A percentile compares a stretch with the other conserved stretches of the same genome.
These are phyloP conservation scores for Ammopiptanthus mongolicus DNA, from an alignment of 306 rosid species.

Conservation along the genomic window DNA sequence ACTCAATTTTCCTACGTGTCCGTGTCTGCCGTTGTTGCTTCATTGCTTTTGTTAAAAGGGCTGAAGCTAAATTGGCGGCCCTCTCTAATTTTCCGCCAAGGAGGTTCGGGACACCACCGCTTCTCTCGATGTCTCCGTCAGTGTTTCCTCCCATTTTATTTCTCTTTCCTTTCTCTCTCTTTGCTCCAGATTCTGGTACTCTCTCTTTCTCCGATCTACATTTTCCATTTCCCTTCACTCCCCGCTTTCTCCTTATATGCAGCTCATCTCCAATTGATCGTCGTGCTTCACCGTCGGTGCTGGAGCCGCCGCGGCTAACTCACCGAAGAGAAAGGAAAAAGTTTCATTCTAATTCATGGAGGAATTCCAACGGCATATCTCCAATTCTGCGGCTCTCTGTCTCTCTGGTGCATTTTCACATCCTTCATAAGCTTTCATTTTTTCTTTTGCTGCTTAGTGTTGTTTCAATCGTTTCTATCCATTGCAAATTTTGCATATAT, in stretches of 20 bases:
- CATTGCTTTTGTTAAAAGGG: too few species aligned
- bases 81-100: constrained; percentile 26
- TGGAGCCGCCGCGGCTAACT: constrained; percentile 4
- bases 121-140: constrained; percentile 37
- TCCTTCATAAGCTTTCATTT: neutral
- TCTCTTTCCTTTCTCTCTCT: neutral
- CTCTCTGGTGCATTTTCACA: constrained; percentile 32
- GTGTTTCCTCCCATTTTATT: neutral
- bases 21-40: too few species aligned
- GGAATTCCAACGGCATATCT: constrained; percentile 13
- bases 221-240: neutral
- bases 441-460: neutral
- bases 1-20: too few species aligned
- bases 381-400: constrained; percentile 28
- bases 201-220: constrained; percentile 8
- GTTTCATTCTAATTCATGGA: neutral
- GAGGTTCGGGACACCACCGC: constrained; percentile 24
- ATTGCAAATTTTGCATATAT: neutral
- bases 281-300: constrained; percentile 33
- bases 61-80: neutral
- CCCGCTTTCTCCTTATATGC: constrained; percentile 34
- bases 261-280: constrained; percentile 46
- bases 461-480: constrained; percentile 9
- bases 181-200: neutral
- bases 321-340: constrained; percentile 5